Percentiles rank a stretch among this genome's conserved stretches.
These are phyloP conservation scores for Phlegmacium glaucopus DNA, from an alignment of 768 basidiomycete genomes.

Conservation along the genomic window DNA sequence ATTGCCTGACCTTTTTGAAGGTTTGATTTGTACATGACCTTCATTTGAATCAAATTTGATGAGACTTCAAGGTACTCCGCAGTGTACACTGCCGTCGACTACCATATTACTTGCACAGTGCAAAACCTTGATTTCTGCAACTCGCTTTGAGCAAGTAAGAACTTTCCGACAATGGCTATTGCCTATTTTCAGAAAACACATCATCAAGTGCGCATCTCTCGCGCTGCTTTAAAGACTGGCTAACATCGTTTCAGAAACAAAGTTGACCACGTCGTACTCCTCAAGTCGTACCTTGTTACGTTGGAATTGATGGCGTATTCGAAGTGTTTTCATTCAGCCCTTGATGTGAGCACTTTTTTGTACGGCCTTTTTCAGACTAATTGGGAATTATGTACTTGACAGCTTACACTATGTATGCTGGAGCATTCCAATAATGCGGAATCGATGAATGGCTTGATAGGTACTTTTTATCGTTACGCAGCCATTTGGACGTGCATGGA, in stretches of 20 bases:
- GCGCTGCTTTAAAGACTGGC: neutral
- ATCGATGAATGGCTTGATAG: conserved; percentile 59
- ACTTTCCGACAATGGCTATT: conserved; percentile 71
- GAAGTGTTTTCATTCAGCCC: conserved; percentile 63
- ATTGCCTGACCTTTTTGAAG: conserved; percentile 67
- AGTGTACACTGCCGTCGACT: conserved; percentile 29
- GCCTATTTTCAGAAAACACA: conserved; percentile 58
- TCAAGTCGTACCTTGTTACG: conserved; percentile 53
- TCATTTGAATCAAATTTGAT: neutral
- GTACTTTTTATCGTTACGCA: conserved; percentile 66
- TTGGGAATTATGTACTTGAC: conserved; percentile 5
- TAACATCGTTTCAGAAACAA: conserved; percentile 15
- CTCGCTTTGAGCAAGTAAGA: conserved; percentile 74
- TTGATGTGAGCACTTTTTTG: conserved; percentile 50
- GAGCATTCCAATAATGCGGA: conserved; percentile 49
- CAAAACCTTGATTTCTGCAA: conserved; percentile 44
- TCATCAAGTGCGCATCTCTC: conserved; percentile 39
- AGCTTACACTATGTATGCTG: conserved; percentile 56
- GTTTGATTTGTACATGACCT: conserved; percentile 25
- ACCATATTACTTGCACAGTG: conserved; percentile 41
- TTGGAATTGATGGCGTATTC: conserved; percentile 58
- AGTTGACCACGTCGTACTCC: conserved; percentile 32
- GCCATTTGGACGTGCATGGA: conserved; percentile 81
- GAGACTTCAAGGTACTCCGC: conserved; percentile 28
- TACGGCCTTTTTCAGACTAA: neutral